These are phyloP conservation scores for Pseudozyma sp. DNA, from an alignment of 1,284 basidiomycete genomes.

Conservation along the genomic window DNA sequence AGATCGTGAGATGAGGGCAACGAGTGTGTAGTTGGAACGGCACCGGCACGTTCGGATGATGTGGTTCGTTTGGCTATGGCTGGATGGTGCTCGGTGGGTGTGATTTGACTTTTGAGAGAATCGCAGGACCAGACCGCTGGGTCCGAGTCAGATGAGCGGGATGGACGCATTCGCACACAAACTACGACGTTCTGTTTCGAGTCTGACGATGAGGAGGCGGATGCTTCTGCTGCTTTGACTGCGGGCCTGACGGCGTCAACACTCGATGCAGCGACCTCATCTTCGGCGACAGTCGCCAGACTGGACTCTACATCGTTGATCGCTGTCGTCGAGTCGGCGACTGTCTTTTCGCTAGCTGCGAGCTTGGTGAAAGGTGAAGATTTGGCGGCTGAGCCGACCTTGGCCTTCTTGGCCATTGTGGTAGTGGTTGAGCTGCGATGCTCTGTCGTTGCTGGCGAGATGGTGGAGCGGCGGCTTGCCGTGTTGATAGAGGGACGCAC, in stretches of 20 bases:
- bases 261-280: slow-evolving; percentile 10
- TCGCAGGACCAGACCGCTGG: slow-evolving; percentile 56
- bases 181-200: slow-evolving; percentile 65
- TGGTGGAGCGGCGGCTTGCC: slow-evolving; percentile 23
- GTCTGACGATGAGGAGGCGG: slow-evolving; percentile 9
- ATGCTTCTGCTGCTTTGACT: slow-evolving; percentile 11
- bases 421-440: slow-evolving; percentile 18
- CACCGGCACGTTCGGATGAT: slow-evolving; percentile 46
- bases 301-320: slow-evolving; percentile 9
- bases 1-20: slow-evolving; percentile 18
- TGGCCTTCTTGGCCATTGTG: slow-evolving; percentile 47
- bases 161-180: slow-evolving; percentile 62
- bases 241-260: background rate
- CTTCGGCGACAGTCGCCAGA: slow-evolving; percentile 16
- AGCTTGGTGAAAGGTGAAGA: slow-evolving; percentile 39
- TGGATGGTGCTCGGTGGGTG: slow-evolving; percentile 64
- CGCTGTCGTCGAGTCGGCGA: background rate
- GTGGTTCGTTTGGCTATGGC: slow-evolving; percentile 60
- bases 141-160: slow-evolving; percentile 14
- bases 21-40: slow-evolving; percentile 15
- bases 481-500: slow-evolving; percentile 14
- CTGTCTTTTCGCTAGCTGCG: slow-evolving; percentile 1
- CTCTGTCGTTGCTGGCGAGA: slow-evolving; percentile 1
- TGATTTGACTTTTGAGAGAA: slow-evolving; percentile 43
- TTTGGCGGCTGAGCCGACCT: slow-evolving; percentile 38